Conservation (phyloP, 2,329 filamentous ascomycete genomes). For the Penicillium palitans region DNA sequence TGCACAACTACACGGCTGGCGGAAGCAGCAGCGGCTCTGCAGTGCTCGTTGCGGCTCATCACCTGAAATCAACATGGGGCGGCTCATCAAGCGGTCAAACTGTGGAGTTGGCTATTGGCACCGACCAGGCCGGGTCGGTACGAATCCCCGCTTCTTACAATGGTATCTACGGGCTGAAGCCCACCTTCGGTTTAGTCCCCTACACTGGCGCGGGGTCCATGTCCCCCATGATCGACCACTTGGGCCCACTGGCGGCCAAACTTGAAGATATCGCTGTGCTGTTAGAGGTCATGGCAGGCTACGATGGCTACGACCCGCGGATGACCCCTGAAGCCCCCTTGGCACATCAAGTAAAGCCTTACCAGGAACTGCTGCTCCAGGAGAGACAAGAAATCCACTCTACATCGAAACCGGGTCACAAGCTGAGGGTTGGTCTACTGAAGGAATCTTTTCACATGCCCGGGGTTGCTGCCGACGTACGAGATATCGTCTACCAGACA, state of each 20-base stretch:
- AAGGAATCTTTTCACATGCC: conserved; percentile 46
- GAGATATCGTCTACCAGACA: conserved; percentile 37
- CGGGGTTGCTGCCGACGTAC: conserved; percentile 43
- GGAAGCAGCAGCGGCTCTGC: conserved; percentile 41
- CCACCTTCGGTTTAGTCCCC: conserved; percentile 52
- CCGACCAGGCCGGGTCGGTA: conserved; percentile 44
- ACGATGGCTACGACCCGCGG: conserved; percentile 52
- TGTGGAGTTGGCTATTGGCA: conserved; percentile 40
- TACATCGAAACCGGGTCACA: conserved; percentile 24
- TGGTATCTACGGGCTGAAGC: conserved; percentile 50
- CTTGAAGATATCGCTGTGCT: conserved; percentile 47
- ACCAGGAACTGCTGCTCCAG: conserved; percentile 30
- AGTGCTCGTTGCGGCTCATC: conserved; percentile 32
- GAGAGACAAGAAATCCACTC: neutral
- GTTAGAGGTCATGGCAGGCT: conserved; percentile 50
- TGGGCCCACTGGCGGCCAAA: conserved; percentile 48
- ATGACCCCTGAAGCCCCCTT: conserved; percentile 44
- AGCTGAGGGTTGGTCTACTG: conserved; percentile 49
- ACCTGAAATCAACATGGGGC: conserved; percentile 10
- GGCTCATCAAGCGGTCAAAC: conserved; percentile 26
- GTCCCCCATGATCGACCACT: conserved; percentile 48
- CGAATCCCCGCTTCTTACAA: conserved; percentile 43
- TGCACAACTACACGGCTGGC: conserved; percentile 34
- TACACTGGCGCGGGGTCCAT: conserved; percentile 51
- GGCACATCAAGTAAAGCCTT: conserved; percentile 33